Evolutionary conservation across 768 basidiomycete species (phyloP).

Genomic region (Collybiopsis confluens): DNA sequence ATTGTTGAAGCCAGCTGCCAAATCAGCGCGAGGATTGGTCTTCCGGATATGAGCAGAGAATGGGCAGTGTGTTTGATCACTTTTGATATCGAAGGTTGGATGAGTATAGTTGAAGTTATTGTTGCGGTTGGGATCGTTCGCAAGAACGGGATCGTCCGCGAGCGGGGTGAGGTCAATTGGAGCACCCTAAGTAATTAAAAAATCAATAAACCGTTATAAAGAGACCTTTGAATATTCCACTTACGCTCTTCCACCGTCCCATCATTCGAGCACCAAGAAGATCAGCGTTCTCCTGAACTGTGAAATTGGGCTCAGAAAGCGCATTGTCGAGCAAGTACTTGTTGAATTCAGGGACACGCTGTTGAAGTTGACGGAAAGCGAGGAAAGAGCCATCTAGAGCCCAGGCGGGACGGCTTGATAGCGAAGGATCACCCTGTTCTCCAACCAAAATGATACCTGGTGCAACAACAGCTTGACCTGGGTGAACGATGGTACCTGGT

Average conservation of each 20-base stretch:
- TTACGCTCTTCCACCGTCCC: slow-evolving; percentile 29
- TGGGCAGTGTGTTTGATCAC: slow-evolving; percentile 24
- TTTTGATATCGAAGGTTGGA: slow-evolving; percentile 13
- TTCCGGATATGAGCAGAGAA: slow-evolving; percentile 28
- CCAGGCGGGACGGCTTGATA: slow-evolving; percentile 11
- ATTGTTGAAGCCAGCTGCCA: slow-evolving; percentile 4
- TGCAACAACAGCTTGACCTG: slow-evolving; percentile 12
- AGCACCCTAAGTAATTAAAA: slow-evolving; percentile 21
- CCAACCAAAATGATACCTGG: slow-evolving; percentile 20
- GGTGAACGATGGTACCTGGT: no score
- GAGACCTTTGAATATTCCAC: background rate
- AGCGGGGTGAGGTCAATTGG: slow-evolving; percentile 25
- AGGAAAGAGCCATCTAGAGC: slow-evolving; percentile 18
- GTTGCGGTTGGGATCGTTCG: slow-evolving; percentile 17
- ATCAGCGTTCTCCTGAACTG: slow-evolving; percentile 19
- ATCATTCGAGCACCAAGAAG: slow-evolving; percentile 29
- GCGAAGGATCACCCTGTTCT: slow-evolving; percentile 18
- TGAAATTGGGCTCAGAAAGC: slow-evolving; percentile 13
- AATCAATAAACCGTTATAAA: background rate
- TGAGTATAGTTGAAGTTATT: slow-evolving; percentile 29
- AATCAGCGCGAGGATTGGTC: slow-evolving; percentile 22
- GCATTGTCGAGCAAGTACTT: slow-evolving; percentile 18
- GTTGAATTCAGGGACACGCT: slow-evolving; percentile 29
- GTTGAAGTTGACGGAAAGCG: slow-evolving; percentile 28
- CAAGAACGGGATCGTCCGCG: slow-evolving; percentile 21